Conservation (phyloP, 1,284 basidiomycete genomes). For the Dichomitus squalens region DNA sequence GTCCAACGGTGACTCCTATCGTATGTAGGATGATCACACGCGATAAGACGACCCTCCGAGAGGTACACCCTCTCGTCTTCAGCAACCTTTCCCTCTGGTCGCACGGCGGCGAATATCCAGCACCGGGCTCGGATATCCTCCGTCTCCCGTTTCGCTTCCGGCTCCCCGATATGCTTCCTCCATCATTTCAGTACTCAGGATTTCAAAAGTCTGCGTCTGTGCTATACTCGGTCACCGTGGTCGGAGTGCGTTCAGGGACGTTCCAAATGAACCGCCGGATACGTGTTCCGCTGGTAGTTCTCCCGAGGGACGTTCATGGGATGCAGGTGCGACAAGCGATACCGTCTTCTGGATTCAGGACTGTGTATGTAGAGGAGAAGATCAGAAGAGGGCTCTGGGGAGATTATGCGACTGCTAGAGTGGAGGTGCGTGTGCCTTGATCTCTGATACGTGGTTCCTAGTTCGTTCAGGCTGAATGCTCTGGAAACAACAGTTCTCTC, state of each 20-base stretch:
- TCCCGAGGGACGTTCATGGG: constrained; percentile 20
- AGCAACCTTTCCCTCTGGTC: constrained; percentile 23
- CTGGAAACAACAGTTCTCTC: constrained; percentile 9
- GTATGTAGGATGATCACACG: neutral
- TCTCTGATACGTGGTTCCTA: neutral
- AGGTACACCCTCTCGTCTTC: constrained; percentile 1
- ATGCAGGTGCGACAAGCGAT: constrained; percentile 1
- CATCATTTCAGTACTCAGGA: constrained; percentile 23
- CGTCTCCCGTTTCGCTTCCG: constrained; percentile 26
- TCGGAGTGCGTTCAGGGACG: constrained; percentile 22
- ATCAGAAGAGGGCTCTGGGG: constrained; percentile 27
- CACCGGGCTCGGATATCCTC: constrained; percentile 23
- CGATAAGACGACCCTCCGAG: neutral
- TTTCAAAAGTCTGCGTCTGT: constrained; percentile 7
- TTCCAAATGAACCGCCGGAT: constrained; percentile 21
- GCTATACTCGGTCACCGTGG: constrained; percentile 22
- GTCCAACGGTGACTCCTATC: neutral
- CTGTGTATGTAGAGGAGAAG: constrained; percentile 5
- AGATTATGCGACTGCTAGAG: constrained; percentile 22
- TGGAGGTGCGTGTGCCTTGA: constrained; percentile 10
- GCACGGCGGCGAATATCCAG: constrained; percentile 22
- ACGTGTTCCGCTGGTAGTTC: constrained; percentile 19
- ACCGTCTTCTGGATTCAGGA: constrained; percentile 7
- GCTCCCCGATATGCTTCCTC: constrained; percentile 24
- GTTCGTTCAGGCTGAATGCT: neutral